These are phyloP conservation scores for Cucurbita argyrosperma DNA, from an alignment of 306 rosid genomes.

Conservation along the genomic window DNA sequence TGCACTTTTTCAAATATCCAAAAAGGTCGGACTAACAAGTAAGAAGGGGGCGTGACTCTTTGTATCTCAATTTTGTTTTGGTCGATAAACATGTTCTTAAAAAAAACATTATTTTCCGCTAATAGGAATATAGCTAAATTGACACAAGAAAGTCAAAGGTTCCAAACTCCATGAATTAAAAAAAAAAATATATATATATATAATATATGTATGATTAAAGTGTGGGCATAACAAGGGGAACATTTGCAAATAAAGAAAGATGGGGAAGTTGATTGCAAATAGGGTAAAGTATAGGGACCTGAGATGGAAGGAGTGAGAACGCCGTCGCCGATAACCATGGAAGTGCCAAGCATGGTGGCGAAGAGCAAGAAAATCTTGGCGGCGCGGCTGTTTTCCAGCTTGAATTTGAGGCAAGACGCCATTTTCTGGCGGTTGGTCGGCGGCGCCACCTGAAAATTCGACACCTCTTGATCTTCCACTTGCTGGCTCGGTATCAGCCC, in stretches of 20 bases:
- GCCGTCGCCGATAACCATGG: slow-evolving; percentile 35
- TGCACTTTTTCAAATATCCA: too few species aligned
- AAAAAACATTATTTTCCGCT: too few species aligned
- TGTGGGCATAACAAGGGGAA: too few species aligned
- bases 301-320: slow-evolving; percentile 21
- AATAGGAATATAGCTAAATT: too few species aligned
- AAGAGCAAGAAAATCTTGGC: slow-evolving; percentile 8
- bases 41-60: too few species aligned
- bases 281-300: background rate
- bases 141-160: too few species aligned
- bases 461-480: slow-evolving; percentile 18
- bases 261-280: background rate
- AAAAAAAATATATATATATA: too few species aligned
- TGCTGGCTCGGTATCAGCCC: slow-evolving; percentile 22
- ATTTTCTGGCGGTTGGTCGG: slow-evolving; percentile 8
- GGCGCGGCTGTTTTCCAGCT: slow-evolving; percentile 8
- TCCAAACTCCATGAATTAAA: too few species aligned
- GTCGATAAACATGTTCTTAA: too few species aligned
- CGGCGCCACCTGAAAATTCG: slow-evolving; percentile 15
- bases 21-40: too few species aligned
- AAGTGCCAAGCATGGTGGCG: slow-evolving; percentile 25
- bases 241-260: background rate
- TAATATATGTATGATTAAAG: too few species aligned
- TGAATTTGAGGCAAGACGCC: slow-evolving; percentile 9
- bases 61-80: too few species aligned